Percentiles rank a stretch among this genome's conserved stretches.
Evolutionary conservation across 768 basidiomycete species (phyloP).

Genomic region (Leucocoprinus birnbaumii): DNA sequence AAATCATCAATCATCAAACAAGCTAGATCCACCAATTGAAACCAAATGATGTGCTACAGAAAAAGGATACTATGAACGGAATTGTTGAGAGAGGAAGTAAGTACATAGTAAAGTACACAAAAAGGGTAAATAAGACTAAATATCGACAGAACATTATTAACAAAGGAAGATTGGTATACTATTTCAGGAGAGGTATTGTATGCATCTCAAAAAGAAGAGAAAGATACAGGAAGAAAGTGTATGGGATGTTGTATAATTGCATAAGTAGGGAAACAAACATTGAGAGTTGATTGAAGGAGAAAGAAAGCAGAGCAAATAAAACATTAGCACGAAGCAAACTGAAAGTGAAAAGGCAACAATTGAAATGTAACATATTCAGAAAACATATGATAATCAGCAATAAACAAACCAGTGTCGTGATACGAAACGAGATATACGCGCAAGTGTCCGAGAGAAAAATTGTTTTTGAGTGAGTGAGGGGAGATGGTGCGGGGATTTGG

Average conservation of each 20-base stretch:
- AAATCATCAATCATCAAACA: neutral
- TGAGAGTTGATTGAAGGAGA: too few relatives aligned
- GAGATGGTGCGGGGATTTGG: neutral
- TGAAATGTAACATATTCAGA: neutral
- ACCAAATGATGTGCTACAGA: too few relatives aligned
- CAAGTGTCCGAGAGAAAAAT: neutral
- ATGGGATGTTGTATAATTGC: too few relatives aligned
- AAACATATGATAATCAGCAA: slow-evolving; percentile 6
- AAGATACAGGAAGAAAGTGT: too few relatives aligned
- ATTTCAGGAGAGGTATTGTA: too few relatives aligned
- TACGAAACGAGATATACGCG: neutral
- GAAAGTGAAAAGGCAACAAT: neutral
- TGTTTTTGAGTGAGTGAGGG: neutral
- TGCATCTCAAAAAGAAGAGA: too few relatives aligned
- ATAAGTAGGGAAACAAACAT: too few relatives aligned
- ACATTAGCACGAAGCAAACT: neutral
- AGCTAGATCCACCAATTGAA: neutral
- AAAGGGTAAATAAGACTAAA: neutral
- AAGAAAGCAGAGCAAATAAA: too few relatives aligned
- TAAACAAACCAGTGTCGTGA: neutral
- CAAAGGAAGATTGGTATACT: neutral
- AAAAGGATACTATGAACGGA: too few relatives aligned
- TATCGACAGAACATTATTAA: neutral
- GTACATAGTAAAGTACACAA: neutral
- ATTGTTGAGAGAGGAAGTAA: too few relatives aligned